These are phyloP conservation scores for Euphorbia pulcherrima DNA, from an alignment of 345 rosid genomes.

Conservation along the genomic window DNA sequence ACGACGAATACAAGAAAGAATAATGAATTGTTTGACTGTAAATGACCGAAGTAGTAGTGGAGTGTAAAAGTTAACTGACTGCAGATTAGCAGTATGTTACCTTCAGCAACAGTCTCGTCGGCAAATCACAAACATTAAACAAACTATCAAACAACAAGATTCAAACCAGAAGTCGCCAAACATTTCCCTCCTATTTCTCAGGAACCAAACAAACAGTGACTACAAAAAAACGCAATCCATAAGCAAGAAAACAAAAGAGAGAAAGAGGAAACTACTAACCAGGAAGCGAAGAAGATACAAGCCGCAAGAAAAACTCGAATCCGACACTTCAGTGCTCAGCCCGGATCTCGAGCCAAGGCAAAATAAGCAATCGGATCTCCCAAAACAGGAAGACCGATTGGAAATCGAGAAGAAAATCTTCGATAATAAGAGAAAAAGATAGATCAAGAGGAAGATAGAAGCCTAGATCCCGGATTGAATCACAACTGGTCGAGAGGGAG, in stretches of 20 bases:
- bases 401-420: background rate
- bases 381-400: slow-evolving; percentile 17
- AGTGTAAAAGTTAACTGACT: background rate
- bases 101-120: background rate
- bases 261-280: background rate
- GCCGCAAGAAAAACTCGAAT: slow-evolving; percentile 30
- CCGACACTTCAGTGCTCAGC: slow-evolving; percentile 71
- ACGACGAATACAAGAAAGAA: background rate
- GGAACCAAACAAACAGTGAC: slow-evolving; percentile 18
- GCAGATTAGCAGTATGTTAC: too few species aligned
- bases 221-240: background rate
- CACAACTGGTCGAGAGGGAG: slow-evolving; percentile 15
- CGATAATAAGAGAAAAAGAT: background rate
- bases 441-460: slow-evolving; percentile 14
- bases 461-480: slow-evolving; percentile 17
- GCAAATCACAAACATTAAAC: background rate
- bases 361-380: slow-evolving; percentile 50
- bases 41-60: background rate
- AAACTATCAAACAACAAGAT: background rate
- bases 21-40: background rate
- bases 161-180: background rate
- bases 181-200: slow-evolving; percentile 1
- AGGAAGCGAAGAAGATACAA: background rate
- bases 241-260: background rate
- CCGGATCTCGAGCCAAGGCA: slow-evolving; percentile 98